phyloP scores from a whole-genome alignment of 371 early-diverging fungal genomes.

The Nematocida sp. region DNA sequence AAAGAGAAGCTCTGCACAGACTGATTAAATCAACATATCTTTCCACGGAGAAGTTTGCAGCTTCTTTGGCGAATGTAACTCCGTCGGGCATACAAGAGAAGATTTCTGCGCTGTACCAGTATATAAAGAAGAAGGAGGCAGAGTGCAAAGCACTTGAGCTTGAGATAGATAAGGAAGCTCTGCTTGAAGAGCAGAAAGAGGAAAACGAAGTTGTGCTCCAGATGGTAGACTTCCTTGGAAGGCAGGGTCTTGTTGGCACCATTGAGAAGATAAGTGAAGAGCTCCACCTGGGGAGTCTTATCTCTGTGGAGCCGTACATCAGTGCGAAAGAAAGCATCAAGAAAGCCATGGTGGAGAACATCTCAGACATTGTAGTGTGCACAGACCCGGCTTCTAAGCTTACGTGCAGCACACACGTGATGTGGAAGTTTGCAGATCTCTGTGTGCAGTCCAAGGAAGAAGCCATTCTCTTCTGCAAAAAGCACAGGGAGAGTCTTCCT shows the following conservation, averaged over 20 bases:
- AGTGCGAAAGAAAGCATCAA: not conserved
- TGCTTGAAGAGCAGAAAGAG: conserved; percentile 2
- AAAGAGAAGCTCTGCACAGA: not conserved
- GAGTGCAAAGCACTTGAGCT: conserved; percentile 21
- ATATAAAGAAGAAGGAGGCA: conserved; percentile 26
- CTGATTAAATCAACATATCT: conserved; percentile 25
- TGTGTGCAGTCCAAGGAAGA: not conserved
- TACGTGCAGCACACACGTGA: not conserved
- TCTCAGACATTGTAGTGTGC: not conserved
- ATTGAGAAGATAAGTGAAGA: not conserved
- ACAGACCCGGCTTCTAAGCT: not conserved
- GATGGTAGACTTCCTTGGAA: conserved; percentile 11
- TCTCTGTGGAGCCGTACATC: not conserved
- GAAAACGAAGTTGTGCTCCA: conserved; percentile 22
- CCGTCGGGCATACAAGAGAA: not conserved
- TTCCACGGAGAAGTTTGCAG: conserved; percentile 20
- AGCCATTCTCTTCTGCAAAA: not conserved
- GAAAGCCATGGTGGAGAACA: not conserved
- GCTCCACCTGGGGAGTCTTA: not conserved
- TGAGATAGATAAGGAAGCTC: not conserved
- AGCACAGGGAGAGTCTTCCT: conserved; percentile 2
- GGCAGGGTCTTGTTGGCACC: conserved; percentile 21
- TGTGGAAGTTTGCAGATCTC: not conserved
- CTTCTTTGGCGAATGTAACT: not conserved
- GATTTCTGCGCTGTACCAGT: conserved; percentile 6